Evolutionary conservation across 768 basidiomycete genomes (phyloP), one percentile per base, ranked within the genome.

Genomic region (Neoboletus magnificus): DNA sequence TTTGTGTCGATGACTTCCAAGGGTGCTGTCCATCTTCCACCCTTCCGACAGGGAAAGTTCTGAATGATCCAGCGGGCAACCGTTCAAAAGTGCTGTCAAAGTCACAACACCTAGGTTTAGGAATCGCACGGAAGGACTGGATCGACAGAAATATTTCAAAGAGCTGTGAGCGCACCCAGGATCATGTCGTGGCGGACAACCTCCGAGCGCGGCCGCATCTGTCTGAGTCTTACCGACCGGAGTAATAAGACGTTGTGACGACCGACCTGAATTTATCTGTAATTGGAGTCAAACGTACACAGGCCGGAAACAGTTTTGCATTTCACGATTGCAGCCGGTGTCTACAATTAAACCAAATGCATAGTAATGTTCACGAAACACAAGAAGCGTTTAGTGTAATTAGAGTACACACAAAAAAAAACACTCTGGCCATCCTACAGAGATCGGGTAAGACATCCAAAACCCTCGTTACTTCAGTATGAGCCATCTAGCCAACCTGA

Each of bases 231-330:
- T 39, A 41, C 47, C 33, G 25, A 46, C 56, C n/a, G 27, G 48
- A 44, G 48, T 25, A 40, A 44, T 37, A 50, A 50, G 35, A 45
- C 59, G 36, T 27, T 48, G 51, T 48, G 43, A 52, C 43, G n/a
- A 49, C 11, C 56, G 52, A 36, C 68, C 67, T 69, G 59, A 69
- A 69, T 69, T 52, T 70, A 56, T 29, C 68, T 62, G 30, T 49
- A 55, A 62, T 63, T 32, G 57, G 60, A 25, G 18, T 55, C 52
- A 51, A n/a, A 57, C 44, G 55, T 67, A 58, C 54, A 63, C 46
- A 16, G 36, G 40, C 39, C 27, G 47, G 43, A 42, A 52, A 42
- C 37, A 46, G 44, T 56, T 51, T 54, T 29, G 46, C 32, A 59
- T 68, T 52, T 56, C 66, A 55, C 54, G 58, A 67, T 51, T 32